A percentile compares a stretch with the other conserved stretches of the same genome.
phyloP scores from a whole-genome alignment of 805 yeast species.

The Ogataea methylovora region DNA sequence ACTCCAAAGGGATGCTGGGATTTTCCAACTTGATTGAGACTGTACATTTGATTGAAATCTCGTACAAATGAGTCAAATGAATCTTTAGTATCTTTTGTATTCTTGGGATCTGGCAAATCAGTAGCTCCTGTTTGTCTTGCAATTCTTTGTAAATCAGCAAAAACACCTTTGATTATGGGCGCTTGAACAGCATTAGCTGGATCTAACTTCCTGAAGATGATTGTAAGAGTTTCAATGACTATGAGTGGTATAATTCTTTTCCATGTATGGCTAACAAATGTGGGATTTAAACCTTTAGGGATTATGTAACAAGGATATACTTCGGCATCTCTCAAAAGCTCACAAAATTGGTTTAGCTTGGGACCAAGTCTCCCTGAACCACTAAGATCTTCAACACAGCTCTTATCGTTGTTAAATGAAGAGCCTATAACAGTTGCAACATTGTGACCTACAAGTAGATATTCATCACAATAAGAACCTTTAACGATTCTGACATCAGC shows the following conservation, averaged over 20 bases:
- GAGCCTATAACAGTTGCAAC: constrained; percentile 21
- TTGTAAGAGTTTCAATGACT: constrained; percentile 13
- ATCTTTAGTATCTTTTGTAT: constrained; percentile 5
- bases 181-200: constrained; percentile 3
- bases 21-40: constrained; percentile 2
- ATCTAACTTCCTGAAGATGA: constrained; percentile 15
- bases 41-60: constrained; percentile 16
- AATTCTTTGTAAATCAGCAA: constrained; percentile 14
- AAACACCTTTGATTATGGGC: constrained; percentile 12
- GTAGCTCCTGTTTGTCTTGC: constrained; percentile 16
- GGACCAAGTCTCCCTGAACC: constrained; percentile 14
- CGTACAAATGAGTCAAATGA: constrained; percentile 12
- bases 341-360: constrained; percentile 11
- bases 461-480: constrained; percentile 5
- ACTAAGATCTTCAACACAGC: constrained; percentile 7
- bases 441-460: constrained; percentile 14
- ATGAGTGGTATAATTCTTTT: constrained; percentile 19
- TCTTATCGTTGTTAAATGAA: constrained; percentile 4
- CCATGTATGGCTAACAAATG: constrained; percentile 21
- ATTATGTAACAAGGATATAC: constrained; percentile 18
- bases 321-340: constrained; percentile 15
- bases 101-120: constrained; percentile 19
- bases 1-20: constrained; percentile 2
- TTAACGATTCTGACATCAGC: constrained; percentile 14
- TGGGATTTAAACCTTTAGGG: constrained; percentile 19